Base-by-base conservation (phyloP, 169 alveolate species). In the Eimeria acervulina region DNA sequence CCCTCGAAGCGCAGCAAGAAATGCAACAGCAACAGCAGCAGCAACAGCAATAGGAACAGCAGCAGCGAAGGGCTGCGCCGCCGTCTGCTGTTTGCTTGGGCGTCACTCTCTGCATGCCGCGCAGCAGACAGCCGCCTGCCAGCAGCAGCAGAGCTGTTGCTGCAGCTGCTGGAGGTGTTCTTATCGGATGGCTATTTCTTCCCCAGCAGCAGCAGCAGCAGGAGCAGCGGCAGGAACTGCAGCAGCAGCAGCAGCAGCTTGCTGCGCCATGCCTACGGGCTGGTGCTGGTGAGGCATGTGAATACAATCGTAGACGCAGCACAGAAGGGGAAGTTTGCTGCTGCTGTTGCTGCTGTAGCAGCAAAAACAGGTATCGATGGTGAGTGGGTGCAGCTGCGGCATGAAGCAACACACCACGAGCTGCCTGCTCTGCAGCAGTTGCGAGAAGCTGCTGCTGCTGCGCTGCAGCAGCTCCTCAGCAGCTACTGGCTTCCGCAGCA, bases 361-460 rank as follows among this genome's bases (percentile, higher is more conserved):
- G 88, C 95, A 31, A 31, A 40, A 55, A 42, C 68, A 47, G 88
- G 88, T 17, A 40, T 90, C 21, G 85, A 90, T 21, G 74, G 51
- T 2, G 95, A 90, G 47, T 78, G 42, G 31, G 95, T 90, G 55
- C 95, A 90, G 95, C 52, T 90, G 95, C 85, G 95, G 68, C 95
- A 90, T 6, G 88, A 70, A 8, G 95, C 95, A 40, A 90, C 95
- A 15, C 95, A 90, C 74, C 95, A 90, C n/a, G 23, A n/a, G 21
- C 85, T 90, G 55, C 95, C 95, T 26, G 26, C 95, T 42, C 74
- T 90, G 61, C 76, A 76, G 47, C 76, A 63, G 51, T 74, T 90
- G 40, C 85, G 95, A 47, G 95, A 90, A 44, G 95, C 85, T 40
- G 59, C 59, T 51, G 59, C 2, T 1, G 59, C 59, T 51, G 59